Percentiles rank a stretch among this genome's conserved stretches.
Conservation (phyloP, 345 rosid species). For the Firmiana major region DNA sequence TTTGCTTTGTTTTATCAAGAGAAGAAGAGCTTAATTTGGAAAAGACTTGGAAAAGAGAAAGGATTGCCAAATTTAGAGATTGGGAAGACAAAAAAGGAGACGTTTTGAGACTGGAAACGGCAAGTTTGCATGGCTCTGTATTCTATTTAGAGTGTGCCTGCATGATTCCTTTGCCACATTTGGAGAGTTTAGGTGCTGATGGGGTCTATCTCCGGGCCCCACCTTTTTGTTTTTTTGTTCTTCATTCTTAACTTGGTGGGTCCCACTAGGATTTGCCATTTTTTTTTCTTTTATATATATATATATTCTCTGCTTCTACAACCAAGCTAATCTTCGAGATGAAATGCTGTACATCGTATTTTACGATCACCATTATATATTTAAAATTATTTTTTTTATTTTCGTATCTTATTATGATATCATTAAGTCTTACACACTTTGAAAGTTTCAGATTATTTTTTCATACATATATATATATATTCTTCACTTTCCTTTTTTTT, state of each 20-base stretch:
- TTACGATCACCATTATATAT: too few species aligned
- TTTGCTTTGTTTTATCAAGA: neutral
- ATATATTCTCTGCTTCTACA: neutral
- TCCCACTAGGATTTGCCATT: neutral
- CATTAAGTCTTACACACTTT: too few species aligned
- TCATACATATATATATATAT: too few species aligned
- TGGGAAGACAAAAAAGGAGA: conserved; percentile 25
- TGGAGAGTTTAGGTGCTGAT: conserved; percentile 25
- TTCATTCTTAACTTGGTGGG: neutral
- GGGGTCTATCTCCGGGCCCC: conserved; percentile 14
- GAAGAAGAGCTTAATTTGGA: conserved; percentile 28
- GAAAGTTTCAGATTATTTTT: too few species aligned
- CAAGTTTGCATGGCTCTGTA: conserved; percentile 62
- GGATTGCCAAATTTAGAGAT: conserved; percentile 41
- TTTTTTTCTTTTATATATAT: neutral
- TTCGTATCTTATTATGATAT: too few species aligned
- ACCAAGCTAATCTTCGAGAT: too few species aligned
- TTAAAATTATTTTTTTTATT: too few species aligned
- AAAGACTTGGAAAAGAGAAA: conserved; percentile 23
- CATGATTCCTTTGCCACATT: conserved; percentile 49
- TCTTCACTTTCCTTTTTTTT: too few species aligned
- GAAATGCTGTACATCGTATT: too few species aligned
- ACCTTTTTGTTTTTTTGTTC: conserved; percentile 12
- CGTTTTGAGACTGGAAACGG: conserved; percentile 40
- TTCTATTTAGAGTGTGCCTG: conserved; percentile 41